Evolutionary conservation across 2,329 filamentous ascomycete genomes (phyloP).

Genomic region (Tolypocladium pustulatum): DNA sequence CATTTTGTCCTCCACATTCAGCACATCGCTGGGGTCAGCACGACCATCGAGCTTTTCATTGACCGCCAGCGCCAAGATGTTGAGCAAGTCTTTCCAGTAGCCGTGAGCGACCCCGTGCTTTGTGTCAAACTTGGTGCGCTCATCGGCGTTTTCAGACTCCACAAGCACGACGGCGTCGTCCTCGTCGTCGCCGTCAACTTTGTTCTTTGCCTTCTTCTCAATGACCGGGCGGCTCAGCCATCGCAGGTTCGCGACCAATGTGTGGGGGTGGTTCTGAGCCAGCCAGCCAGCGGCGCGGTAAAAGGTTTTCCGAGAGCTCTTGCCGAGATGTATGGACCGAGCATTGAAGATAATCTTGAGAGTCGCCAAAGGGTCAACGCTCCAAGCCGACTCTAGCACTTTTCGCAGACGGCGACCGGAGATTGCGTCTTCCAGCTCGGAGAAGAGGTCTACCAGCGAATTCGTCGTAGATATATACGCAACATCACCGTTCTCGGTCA

Average conservation of each 20-base stretch:
- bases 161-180: conserved; percentile 24
- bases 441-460: conserved; percentile 42
- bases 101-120: conserved; percentile 42
- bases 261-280: conserved; percentile 40
- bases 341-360: conserved; percentile 51
- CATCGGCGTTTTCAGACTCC: conserved; percentile 23
- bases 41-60: conserved; percentile 33
- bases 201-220: conserved; percentile 35
- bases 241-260: conserved; percentile 39
- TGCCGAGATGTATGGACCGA: conserved; percentile 51
- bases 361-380: conserved; percentile 32
- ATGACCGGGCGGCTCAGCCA: conserved; percentile 48
- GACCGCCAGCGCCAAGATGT: conserved; percentile 41
- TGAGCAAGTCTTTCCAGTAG: conserved; percentile 53
- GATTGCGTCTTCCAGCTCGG: conserved; percentile 33
- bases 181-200: conserved; percentile 14
- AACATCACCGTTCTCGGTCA: conserved; percentile 41
- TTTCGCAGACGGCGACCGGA: conserved; percentile 23
- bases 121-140: conserved; percentile 27
- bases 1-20: conserved; percentile 24
- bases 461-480: conserved; percentile 34
- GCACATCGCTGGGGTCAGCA: conserved; percentile 25
- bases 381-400: conserved; percentile 39
- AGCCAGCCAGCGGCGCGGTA: conserved; percentile 48
- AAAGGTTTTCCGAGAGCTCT: conserved; percentile 34